Evolutionary conservation across 352 stramenopile species (phyloP).

Genomic region (Saprolegnia parasitica): DNA sequence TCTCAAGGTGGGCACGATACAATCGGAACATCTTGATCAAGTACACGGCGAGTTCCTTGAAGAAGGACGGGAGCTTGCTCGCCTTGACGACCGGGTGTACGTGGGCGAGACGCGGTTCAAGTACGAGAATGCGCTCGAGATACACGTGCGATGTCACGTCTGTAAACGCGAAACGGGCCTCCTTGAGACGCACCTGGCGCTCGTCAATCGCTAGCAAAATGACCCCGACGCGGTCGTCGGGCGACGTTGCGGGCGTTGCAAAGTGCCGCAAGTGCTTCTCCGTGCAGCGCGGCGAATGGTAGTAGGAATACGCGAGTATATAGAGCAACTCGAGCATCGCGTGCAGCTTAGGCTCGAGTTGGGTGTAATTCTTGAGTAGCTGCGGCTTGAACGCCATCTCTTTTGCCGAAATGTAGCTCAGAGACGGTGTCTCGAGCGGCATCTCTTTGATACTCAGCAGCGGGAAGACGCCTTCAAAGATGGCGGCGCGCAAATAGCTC

Average conservation of each 20-base stretch:
- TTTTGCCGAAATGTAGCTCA: conserved; percentile 21
- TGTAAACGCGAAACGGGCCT: conserved; percentile 11
- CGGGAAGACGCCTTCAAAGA: conserved; percentile 23
- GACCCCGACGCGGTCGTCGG: background rate
- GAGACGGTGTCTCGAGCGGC: background rate
- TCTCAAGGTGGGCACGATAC: background rate
- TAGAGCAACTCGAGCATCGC: conserved; percentile 25
- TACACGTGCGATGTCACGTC: conserved; percentile 12
- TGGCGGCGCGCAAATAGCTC: background rate
- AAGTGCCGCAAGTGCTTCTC: conserved; percentile 25
- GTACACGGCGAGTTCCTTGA: conserved; percentile 7
- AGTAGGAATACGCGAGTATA: conserved; percentile 21
- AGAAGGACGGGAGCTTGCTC: conserved; percentile 22
- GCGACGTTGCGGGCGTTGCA: background rate
- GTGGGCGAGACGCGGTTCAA: background rate
- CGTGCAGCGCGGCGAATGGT: background rate
- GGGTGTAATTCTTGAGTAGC: conserved; percentile 22
- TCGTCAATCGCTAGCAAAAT: conserved; percentile 26
- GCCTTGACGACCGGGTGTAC: conserved; percentile 12
- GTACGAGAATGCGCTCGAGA: background rate
- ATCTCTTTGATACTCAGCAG: conserved; percentile 11
- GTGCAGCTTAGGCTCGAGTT: conserved; percentile 20
- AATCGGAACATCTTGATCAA: conserved; percentile 1
- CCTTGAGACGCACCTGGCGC: conserved; percentile 11
- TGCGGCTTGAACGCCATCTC: conserved; percentile 22